Evolutionary conservation across 139 green algal genomes (phyloP).

Genomic region (Tetradesmus lagerheimii): DNA sequence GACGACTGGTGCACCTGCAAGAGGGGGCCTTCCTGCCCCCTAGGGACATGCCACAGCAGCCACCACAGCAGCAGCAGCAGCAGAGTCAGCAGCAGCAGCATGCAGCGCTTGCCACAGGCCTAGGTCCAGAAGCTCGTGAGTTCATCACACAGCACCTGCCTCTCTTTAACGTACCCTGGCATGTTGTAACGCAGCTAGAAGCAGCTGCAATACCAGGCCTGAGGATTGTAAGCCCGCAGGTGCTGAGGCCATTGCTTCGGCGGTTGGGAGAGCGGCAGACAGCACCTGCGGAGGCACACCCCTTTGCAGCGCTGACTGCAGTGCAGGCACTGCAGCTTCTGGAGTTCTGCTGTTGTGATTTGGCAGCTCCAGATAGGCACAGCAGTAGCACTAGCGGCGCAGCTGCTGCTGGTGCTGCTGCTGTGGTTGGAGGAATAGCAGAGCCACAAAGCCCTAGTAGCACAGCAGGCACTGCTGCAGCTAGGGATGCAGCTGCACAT

Average conservation of each 20-base stretch:
- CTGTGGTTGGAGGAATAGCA: neutral
- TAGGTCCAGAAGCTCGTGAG: conserved; percentile 57
- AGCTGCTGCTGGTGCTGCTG: neutral
- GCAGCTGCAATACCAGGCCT: conserved; percentile 59
- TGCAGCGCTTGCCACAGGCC: neutral
- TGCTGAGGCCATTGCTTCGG: conserved; percentile 65
- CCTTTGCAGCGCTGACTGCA: conserved; percentile 38
- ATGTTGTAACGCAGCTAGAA: conserved; percentile 65
- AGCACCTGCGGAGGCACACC: too few species aligned
- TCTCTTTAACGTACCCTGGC: conserved; percentile 68
- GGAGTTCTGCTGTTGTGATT: conserved; percentile 61
- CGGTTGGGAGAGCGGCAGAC: conserved; percentile 17
- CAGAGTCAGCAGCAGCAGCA: neutral
- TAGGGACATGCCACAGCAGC: neutral
- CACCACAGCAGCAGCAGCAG: conserved; percentile 26
- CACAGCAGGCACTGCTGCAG: neutral
- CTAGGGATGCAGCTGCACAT: neutral
- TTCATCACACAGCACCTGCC: conserved; percentile 69
- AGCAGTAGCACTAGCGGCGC: neutral
- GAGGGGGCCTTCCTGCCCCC: conserved; percentile 74
- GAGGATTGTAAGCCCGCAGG: conserved; percentile 59
- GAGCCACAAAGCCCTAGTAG: neutral
- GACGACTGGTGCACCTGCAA: conserved; percentile 54
- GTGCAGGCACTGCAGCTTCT: conserved; percentile 67
- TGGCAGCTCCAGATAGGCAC: conserved; percentile 6